Evolutionary conservation across 208 protist species (phyloP).

Genomic region (Trypanosoma mega): DNA sequence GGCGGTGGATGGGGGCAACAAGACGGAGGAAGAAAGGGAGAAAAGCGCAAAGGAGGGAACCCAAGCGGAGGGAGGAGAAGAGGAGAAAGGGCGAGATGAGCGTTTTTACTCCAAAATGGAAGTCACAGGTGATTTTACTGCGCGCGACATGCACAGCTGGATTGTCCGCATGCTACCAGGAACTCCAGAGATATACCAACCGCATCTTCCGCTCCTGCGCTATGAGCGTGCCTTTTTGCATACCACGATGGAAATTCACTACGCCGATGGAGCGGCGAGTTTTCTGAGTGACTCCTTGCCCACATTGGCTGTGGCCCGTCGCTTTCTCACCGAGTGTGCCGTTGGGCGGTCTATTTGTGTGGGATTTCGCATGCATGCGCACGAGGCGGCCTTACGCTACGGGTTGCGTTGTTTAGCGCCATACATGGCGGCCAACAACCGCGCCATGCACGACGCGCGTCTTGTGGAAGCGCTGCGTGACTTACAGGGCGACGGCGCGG

Average conservation of each 20-base stretch:
- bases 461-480: conserved; percentile 69
- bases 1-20: background rate
- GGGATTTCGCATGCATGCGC: conserved; percentile 2
- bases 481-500: conserved; percentile 48
- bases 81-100: conserved; percentile 13
- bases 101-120: conserved; percentile 46
- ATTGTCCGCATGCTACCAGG: conserved; percentile 57
- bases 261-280: conserved; percentile 17
- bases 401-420: conserved; percentile 47
- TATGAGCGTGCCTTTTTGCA: conserved; percentile 60
- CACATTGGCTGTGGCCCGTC: conserved; percentile 41
- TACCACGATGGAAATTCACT: conserved; percentile 17
- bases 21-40: too few relatives aligned
- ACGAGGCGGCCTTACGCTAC: conserved; percentile 13
- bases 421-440: conserved; percentile 39
- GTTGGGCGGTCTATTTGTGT: conserved; percentile 14
- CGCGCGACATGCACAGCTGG: conserved; percentile 57
- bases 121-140: conserved; percentile 46
- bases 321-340: conserved; percentile 22
- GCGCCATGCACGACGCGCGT: conserved; percentile 24
- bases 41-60: too few relatives aligned
- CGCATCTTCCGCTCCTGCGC: conserved; percentile 26
- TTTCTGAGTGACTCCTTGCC: conserved; percentile 61
- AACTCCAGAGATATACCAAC: conserved; percentile 45
- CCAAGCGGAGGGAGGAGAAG: conserved; percentile 2